phyloP scores from a whole-genome alignment of 495 filamentous ascomycete genomes.

The Gamarada debralockiae region DNA sequence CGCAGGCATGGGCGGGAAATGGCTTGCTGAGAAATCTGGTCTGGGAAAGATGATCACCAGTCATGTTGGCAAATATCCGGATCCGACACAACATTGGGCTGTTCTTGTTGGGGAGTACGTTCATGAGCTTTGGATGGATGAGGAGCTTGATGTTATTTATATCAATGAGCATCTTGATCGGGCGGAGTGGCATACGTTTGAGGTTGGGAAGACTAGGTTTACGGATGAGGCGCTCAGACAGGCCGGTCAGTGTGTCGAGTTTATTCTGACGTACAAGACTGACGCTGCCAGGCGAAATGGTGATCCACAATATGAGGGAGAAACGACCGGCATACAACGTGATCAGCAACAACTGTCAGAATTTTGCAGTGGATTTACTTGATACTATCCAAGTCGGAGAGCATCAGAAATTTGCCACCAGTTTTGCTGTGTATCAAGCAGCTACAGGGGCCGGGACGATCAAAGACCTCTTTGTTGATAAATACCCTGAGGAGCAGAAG shows the following conservation, averaged over 20 bases:
- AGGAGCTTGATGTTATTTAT: slow-evolving; percentile 42
- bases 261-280: neutral
- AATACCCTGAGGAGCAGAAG: slow-evolving; percentile 27
- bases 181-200: slow-evolving; percentile 35
- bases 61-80: slow-evolving; percentile 37
- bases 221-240: slow-evolving; percentile 42
- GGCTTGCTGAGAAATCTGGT: slow-evolving; percentile 39
- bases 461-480: slow-evolving; percentile 34
- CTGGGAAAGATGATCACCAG: slow-evolving; percentile 39
- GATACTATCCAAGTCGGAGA: slow-evolving; percentile 38
- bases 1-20: slow-evolving; percentile 35
- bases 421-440: slow-evolving; percentile 36
- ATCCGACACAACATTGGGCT: slow-evolving; percentile 49
- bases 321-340: slow-evolving; percentile 39
- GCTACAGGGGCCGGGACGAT: slow-evolving; percentile 34
- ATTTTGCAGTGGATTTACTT: slow-evolving; percentile 37
- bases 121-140: slow-evolving; percentile 41
- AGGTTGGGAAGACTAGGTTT: slow-evolving; percentile 40
- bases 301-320: slow-evolving; percentile 38
- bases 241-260: slow-evolving; percentile 28
- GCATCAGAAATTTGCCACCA: slow-evolving; percentile 37
- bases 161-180: slow-evolving; percentile 32
- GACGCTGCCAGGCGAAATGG: slow-evolving; percentile 38
- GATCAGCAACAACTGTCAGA: slow-evolving; percentile 48
- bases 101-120: slow-evolving; percentile 41